Conservation (phyloP, 495 filamentous ascomycete species). For the Penicillium coprophilum region DNA sequence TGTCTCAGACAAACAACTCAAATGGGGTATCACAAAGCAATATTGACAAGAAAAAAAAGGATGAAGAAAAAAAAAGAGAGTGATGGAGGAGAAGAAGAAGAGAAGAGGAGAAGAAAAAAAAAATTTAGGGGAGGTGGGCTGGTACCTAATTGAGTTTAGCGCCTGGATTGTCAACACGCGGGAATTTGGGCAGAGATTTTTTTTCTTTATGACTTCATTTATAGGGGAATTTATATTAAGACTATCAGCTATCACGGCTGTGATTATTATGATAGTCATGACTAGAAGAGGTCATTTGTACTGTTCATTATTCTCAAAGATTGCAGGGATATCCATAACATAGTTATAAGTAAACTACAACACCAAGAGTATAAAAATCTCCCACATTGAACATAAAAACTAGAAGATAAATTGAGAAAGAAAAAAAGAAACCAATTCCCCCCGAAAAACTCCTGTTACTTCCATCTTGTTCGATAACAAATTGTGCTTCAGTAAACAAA, state of each 20-base stretch:
- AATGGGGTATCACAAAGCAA: constrained; percentile 39
- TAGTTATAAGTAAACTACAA: neutral
- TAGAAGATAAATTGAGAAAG: neutral
- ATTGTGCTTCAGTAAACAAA: neutral
- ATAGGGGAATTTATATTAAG: neutral
- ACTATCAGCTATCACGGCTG: no score
- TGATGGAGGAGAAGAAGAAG: constrained; percentile 25
- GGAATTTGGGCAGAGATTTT: constrained; percentile 7
- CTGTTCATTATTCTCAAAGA: neutral
- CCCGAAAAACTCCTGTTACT: constrained; percentile 2
- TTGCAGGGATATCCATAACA: neutral
- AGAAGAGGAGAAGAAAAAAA: constrained; percentile 26
- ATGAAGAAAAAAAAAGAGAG: constrained; percentile 19
- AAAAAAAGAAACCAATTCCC: neutral
- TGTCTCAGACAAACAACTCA: constrained; percentile 40
- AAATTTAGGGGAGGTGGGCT: constrained; percentile 24
- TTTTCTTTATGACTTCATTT: neutral
- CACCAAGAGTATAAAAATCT: neutral
- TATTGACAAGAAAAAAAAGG: constrained; percentile 27
- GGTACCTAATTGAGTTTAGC: constrained; percentile 20
- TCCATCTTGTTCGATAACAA: neutral
- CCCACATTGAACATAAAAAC: neutral
- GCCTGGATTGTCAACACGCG: constrained; percentile 13
- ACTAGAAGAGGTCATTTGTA: neutral
- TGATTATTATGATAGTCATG: no score